phyloP scores from a whole-genome alignment of 2,329 filamentous ascomycete species.

The Xylariaceae sp. region DNA sequence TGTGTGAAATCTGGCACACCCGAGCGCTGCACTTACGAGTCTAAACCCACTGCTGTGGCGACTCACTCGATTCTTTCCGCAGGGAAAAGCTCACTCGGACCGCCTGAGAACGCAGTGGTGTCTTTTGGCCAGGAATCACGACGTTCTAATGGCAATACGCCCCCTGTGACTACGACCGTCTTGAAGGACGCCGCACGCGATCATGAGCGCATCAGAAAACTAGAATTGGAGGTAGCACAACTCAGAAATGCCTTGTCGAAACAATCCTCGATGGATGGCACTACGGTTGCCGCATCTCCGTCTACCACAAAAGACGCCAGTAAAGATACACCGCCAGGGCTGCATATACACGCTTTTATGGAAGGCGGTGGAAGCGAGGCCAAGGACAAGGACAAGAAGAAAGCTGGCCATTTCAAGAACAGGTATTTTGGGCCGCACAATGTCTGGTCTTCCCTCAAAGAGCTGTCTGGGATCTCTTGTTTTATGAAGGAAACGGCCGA shows the following conservation, averaged over 20 bases:
- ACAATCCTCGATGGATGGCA: slow-evolving; percentile 48
- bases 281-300: slow-evolving; percentile 48
- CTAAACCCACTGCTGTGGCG: slow-evolving; percentile 35
- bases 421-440: slow-evolving; percentile 61
- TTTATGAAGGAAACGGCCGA: slow-evolving; percentile 64
- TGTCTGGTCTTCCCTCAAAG: slow-evolving; percentile 58
- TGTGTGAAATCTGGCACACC: slow-evolving; percentile 62
- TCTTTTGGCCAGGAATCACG: slow-evolving; percentile 35
- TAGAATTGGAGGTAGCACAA: slow-evolving; percentile 59
- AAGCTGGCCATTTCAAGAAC: slow-evolving; percentile 58
- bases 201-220: slow-evolving; percentile 56
- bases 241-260: slow-evolving; percentile 52
- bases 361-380: slow-evolving; percentile 27
- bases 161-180: slow-evolving; percentile 33
- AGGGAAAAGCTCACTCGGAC: slow-evolving; percentile 47
- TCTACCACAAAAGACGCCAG: slow-evolving; percentile 44
- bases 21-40: slow-evolving; percentile 59
- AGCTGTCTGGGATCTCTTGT: slow-evolving; percentile 52
- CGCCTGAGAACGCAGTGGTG: slow-evolving; percentile 43
- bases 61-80: slow-evolving; percentile 25
- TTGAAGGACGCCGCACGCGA: slow-evolving; percentile 45
- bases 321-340: slow-evolving; percentile 35
- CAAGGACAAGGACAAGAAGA: slow-evolving; percentile 34
- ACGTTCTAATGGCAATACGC: slow-evolving; percentile 27
- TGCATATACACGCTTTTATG: slow-evolving; percentile 25